Evolutionary conservation across 768 basidiomycete genomes (phyloP), one percentile per base, ranked within the genome.

Genomic region (Boletus fagicola): DNA sequence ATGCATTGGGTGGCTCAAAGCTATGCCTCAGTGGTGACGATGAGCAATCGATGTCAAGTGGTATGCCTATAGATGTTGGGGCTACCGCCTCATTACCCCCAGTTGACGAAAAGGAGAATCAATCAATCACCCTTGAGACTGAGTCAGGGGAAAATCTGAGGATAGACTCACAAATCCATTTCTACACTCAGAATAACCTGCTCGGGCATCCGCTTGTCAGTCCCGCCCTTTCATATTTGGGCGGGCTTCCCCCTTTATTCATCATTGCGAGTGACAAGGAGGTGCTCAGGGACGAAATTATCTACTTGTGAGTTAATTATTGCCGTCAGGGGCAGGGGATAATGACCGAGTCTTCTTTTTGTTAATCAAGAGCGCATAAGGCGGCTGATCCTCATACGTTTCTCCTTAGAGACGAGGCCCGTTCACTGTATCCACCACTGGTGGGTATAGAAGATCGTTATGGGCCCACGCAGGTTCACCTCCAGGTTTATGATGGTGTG

Each of bases 221-320:
- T 61, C 88, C 94, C 0, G 84, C 81, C 9, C 69, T 90, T 60
- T 83, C 83, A 0, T 94, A 93, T 72, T 80, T 99, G 12, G 97
- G 96, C 6, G 95, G 95, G 2, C 72, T 99, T 0, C 92, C 92
- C 2, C 97, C 97, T 13, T 67, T 98, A 46, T 73, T 93, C 26
- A 74, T 99, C 62, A 85, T 94, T 61, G 89, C 86, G 1, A 86
- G 96, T 40, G 90, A 97, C 54, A 90, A 88, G 64, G 96, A 98
- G 74, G 92, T 96, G 0, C 72, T 98, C 43, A 78, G 94, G 53
- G 96, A 98, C 68, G 96, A 98, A 72, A 85, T 92, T 35, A 83
- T 98, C 31, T 98, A 92, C 67, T 75, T 82, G 92, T 91, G 49
- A 60, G 86, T 78, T 35, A 26, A 39, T 56, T 24, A 26, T 44